Base-by-base conservation (phyloP, 192 early-diverging fungal species). In the Backusella tarrabulga region DNA sequence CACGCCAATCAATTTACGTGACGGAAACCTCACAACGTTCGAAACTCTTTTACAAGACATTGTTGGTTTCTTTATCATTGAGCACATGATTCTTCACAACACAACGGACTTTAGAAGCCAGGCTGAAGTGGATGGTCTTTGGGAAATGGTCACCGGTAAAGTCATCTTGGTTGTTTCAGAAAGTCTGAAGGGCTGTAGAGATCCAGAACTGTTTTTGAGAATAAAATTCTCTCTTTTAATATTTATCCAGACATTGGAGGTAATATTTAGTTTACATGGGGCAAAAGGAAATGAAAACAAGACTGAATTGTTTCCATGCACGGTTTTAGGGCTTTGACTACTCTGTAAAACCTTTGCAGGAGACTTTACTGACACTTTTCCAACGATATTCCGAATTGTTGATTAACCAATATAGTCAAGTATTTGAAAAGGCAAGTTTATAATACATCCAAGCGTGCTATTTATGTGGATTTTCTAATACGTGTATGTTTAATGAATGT, bases 61-160 rank as follows among this genome's bases (percentile, higher is more conserved):
- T 72, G 93, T 95, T 17, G 98, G 98, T 15, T 99, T 99, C 77
- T 99, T 99, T 79, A 91, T 98, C 35, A 92, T 99, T 0, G 98
- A 99, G 77, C 91, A 95, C 52, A 89, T 91, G 36, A 92, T 99
- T 68, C 77, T 97, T 42, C 91, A 93, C 69, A 93, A 95, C 6
- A 97, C 96, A 3, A 90, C 87, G 26, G 92, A 98, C 73, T 99
- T 99, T 79, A 88, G 97, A 73, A 94, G 95, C 21, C 90, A 92
- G 71, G 78, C 89, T 15, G 87, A 97, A 81, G 89, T 98, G 23
- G 97, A 99, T 76, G 86, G 88, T 19, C 89, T 99, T 42, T 99
- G 98, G 94, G 92, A 97, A 35, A 86, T 87, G 15, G 92, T 95
- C 6, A 95, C 92, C 6, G 88, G 87, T 26, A 93, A 95, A 80